Percentiles rank a stretch among this genome's conserved stretches.
Evolutionary conservation across 257 asterid species (phyloP).

Genomic region (Przewalskia tangutica): DNA sequence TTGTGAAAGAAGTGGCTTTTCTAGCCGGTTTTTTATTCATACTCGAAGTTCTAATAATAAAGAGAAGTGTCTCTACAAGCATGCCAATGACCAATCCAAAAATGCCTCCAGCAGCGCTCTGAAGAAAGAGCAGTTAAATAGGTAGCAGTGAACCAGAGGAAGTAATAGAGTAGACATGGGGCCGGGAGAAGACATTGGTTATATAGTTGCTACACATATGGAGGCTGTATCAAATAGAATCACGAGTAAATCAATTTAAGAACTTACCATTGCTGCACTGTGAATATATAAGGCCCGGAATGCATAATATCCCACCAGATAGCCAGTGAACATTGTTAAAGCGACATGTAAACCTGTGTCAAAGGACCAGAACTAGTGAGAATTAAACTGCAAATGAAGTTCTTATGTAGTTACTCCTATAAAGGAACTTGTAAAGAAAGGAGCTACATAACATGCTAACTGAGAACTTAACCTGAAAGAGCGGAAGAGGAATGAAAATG

Average conservation of each 20-base stretch:
- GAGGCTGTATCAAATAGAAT: neutral
- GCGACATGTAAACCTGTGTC: slow-evolving; percentile 74
- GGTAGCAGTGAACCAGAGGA: neutral
- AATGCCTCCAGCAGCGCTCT: slow-evolving; percentile 97
- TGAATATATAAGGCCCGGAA: slow-evolving; percentile 80
- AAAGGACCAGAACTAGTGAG: slow-evolving; percentile 2
- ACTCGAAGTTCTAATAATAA: slow-evolving; percentile 51
- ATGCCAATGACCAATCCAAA: slow-evolving; percentile 82
- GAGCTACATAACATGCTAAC: neutral
- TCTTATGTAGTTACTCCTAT: neutral
- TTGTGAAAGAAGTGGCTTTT: slow-evolving; percentile 15
- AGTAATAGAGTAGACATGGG: neutral
- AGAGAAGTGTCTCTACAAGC: slow-evolving; percentile 86
- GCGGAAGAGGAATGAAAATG: neutral
- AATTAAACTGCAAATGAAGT: neutral
- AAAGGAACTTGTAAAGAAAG: neutral
- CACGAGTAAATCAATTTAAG: neutral
- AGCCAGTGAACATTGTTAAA: slow-evolving; percentile 81
- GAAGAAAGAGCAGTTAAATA: slow-evolving; percentile 3
- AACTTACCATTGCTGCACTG: slow-evolving; percentile 66
- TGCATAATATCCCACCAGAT: slow-evolving; percentile 75
- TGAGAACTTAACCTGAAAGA: neutral
- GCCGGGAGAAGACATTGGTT: neutral
- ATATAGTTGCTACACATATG: neutral
- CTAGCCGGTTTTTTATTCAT: slow-evolving; percentile 21